These are phyloP conservation scores for Panus rudis DNA, from an alignment of 768 basidiomycete genomes.

Conservation along the genomic window DNA sequence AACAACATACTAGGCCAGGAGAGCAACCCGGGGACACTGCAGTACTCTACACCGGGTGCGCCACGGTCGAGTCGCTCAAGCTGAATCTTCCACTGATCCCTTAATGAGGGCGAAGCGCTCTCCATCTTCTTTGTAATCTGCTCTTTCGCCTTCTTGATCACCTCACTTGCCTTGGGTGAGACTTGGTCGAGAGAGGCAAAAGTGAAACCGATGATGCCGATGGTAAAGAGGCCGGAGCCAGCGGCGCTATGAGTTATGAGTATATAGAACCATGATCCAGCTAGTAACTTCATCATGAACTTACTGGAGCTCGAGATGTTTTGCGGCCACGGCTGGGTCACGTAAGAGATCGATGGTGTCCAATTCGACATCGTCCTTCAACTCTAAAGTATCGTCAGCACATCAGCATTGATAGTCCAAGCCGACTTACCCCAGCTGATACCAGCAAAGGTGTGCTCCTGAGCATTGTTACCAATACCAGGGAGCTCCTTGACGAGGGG, in stretches of 20 bases:
- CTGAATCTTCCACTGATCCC: constrained; percentile 35
- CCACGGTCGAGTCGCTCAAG: constrained; percentile 24
- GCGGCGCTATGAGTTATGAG: constrained; percentile 11
- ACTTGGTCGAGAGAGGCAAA: constrained; percentile 17
- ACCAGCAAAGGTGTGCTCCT: constrained; percentile 34
- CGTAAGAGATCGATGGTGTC: constrained; percentile 25
- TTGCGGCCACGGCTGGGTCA: constrained; percentile 20
- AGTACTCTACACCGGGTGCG: constrained; percentile 1
- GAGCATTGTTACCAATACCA: constrained; percentile 47
- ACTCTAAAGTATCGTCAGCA: constrained; percentile 16
- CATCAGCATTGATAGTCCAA: neutral
- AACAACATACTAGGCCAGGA: neutral
- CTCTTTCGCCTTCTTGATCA: constrained; percentile 19
- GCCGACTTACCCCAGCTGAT: constrained; percentile 20
- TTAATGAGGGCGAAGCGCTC: constrained; percentile 25
- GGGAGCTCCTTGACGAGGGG: constrained; percentile 26
- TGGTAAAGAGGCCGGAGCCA: constrained; percentile 21
- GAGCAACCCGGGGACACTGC: neutral
- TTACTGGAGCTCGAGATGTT: constrained; percentile 29
- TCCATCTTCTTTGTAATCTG: constrained; percentile 17
- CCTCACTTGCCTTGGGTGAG: constrained; percentile 15
- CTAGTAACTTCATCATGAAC: constrained; percentile 3
- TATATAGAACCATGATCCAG: neutral
- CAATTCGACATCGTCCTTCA: constrained; percentile 21
- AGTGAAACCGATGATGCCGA: constrained; percentile 20